Conservation (phyloP, 2,329 filamentous ascomycete species). For the Colletotrichum sp. region DNA sequence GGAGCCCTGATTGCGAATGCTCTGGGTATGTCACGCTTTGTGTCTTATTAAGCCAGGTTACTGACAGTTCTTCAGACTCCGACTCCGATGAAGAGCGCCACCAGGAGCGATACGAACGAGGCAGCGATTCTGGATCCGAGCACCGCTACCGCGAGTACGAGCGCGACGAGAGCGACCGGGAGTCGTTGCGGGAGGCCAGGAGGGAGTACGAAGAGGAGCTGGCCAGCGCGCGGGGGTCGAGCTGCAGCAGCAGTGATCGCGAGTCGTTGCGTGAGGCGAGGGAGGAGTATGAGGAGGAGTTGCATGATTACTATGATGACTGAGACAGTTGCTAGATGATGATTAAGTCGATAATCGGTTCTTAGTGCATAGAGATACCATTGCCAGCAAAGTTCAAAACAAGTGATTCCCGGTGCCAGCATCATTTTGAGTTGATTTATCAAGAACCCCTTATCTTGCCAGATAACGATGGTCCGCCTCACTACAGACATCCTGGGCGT, state of each 20-base stretch:
- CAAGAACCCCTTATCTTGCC: too few species aligned
- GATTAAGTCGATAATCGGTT: too few species aligned
- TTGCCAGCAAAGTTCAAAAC: too few species aligned
- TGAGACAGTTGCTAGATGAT: neutral
- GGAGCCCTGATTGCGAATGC: conserved; percentile 63
- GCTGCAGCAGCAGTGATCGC: conserved; percentile 42
- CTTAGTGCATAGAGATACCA: too few species aligned
- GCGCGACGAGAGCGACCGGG: conserved; percentile 23
- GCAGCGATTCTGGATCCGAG: conserved; percentile 11
- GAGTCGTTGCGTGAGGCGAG: conserved; percentile 52
- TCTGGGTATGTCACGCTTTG: conserved; percentile 51
- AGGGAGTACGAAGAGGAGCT: conserved; percentile 36
- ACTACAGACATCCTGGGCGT: too few species aligned
- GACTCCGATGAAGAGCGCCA: conserved; percentile 1
- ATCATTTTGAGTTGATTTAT: too few species aligned
- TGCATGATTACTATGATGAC: conserved; percentile 18
- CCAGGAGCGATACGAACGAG: neutral
- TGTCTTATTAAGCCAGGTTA: rapidly evolving
- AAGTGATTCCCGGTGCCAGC: too few species aligned
- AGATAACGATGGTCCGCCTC: too few species aligned
- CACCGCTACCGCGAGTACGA: conserved; percentile 6
- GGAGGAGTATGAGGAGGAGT: conserved; percentile 55
- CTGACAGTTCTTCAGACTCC: neutral
- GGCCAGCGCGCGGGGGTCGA: conserved; percentile 22
- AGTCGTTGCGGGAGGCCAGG: conserved; percentile 33